phyloP scores from a whole-genome alignment of 371 early-diverging fungal species.

The Mucor circinelloides region DNA sequence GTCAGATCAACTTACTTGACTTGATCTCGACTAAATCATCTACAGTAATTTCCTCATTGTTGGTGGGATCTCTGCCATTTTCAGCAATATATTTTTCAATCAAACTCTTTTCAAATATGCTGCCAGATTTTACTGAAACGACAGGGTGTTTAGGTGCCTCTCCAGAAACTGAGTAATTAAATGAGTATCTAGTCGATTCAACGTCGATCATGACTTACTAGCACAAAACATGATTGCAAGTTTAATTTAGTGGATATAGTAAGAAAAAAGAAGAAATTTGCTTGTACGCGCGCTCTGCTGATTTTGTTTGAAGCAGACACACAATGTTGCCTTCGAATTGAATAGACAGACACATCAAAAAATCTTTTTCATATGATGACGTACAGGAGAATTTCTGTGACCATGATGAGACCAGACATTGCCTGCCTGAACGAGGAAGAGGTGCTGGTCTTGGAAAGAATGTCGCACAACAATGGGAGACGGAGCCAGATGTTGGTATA shows the following conservation, averaged over 20 bases:
- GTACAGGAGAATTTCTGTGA: not conserved
- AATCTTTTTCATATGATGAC: not conserved
- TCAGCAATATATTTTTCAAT: slow-evolving; percentile 88
- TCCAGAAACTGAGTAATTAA: slow-evolving; percentile 77
- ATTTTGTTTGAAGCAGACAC: not conserved
- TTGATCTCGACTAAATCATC: slow-evolving; percentile 84
- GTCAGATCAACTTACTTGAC: slow-evolving; percentile 47
- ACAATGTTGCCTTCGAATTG: not conserved
- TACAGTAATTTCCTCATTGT: slow-evolving; percentile 70
- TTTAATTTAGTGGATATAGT: not conserved
- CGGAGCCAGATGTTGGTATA: not conserved
- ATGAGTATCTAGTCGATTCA: not conserved
- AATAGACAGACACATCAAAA: slow-evolving; percentile 1
- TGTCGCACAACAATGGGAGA: not conserved
- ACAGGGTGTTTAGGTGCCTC: slow-evolving; percentile 89
- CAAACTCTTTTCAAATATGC: slow-evolving; percentile 84
- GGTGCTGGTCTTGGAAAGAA: not conserved
- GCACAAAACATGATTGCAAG: slow-evolving; percentile 11
- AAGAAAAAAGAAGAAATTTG: slow-evolving; percentile 3
- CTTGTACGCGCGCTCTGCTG: not conserved
- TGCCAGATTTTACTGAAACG: slow-evolving; percentile 81
- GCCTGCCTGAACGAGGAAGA: not conserved
- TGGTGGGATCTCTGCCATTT: slow-evolving; percentile 82
- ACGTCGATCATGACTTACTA: slow-evolving; percentile 1
- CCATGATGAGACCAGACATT: not conserved